Evolutionary conservation across 352 stramenopile species (phyloP).

Genomic region (Globisporangium okanoganense): DNA sequence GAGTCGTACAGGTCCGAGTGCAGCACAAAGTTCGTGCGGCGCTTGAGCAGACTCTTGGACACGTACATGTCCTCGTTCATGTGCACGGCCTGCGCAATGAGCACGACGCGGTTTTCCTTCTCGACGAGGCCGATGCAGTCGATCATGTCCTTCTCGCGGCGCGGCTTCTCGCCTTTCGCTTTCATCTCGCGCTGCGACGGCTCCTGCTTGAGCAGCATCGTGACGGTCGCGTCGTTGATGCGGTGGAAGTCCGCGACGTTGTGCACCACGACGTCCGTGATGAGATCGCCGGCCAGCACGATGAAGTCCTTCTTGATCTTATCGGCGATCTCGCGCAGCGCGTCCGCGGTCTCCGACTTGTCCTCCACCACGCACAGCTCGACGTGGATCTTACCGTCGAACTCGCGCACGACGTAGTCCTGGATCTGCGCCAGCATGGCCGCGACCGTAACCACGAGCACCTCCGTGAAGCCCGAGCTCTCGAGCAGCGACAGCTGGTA

Average conservation of each 20-base stretch:
- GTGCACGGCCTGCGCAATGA: constrained; percentile 68
- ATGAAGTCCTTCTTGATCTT: constrained; percentile 83
- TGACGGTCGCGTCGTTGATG: constrained; percentile 79
- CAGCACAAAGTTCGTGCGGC: constrained; percentile 63
- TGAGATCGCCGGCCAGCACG: constrained; percentile 70
- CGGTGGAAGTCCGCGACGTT: constrained; percentile 80
- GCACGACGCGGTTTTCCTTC: constrained; percentile 64
- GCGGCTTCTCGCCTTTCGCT: constrained; percentile 61
- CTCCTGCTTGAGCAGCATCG: constrained; percentile 77
- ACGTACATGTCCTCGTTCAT: constrained; percentile 83
- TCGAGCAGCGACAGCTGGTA: constrained; percentile 83
- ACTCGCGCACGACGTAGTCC: constrained; percentile 74
- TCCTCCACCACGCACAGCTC: constrained; percentile 71
- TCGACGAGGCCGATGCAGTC: constrained; percentile 74
- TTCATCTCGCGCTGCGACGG: constrained; percentile 18
- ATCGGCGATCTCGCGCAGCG: constrained; percentile 63
- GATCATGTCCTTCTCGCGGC: constrained; percentile 77
- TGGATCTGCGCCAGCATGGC: constrained; percentile 64
- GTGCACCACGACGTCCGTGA: constrained; percentile 78
- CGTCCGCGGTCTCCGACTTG: constrained; percentile 71
- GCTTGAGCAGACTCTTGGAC: constrained; percentile 72
- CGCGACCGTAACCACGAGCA: constrained; percentile 60
- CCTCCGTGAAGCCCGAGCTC: constrained; percentile 71
- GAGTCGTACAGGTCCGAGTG: constrained; percentile 79
- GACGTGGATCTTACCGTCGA: constrained; percentile 78